Conservation (phyloP, 768 basidiomycete species). For the Hericium coralloides region DNA sequence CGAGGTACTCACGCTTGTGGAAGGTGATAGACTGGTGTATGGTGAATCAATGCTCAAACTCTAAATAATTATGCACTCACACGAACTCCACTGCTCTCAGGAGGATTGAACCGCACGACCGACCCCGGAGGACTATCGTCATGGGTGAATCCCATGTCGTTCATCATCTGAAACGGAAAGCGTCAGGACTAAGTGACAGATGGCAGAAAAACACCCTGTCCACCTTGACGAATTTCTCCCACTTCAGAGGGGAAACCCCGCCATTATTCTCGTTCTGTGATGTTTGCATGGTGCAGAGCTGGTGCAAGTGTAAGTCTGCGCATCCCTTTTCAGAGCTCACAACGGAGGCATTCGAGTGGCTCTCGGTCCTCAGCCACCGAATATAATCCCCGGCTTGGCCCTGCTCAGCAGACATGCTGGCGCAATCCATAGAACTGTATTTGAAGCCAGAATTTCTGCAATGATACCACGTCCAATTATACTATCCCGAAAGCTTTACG, state of each 20-base stretch:
- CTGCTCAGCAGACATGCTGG: no score
- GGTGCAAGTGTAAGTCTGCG: no score
- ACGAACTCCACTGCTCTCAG: conserved; percentile 7
- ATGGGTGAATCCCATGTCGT: conserved; percentile 21
- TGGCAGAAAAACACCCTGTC: conserved; percentile 11
- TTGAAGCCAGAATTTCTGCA: no score
- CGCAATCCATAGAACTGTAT: no score
- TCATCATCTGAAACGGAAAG: conserved; percentile 17
- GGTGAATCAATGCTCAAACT: background rate
- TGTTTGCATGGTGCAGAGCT: no score
- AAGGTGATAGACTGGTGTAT: conserved; percentile 18
- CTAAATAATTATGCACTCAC: background rate
- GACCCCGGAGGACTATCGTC: conserved; percentile 22
- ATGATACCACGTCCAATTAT: no score
- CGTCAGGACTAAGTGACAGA: background rate
- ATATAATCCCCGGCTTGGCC: no score
- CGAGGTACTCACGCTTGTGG: conserved; percentile 18
- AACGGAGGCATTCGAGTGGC: no score
- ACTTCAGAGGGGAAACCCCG: conserved; percentile 18
- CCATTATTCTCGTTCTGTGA: background rate
- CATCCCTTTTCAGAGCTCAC: no score
- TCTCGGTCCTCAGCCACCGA: no score
- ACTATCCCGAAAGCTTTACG: no score
- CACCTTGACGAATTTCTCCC: conserved; percentile 25
- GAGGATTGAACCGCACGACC: conserved; percentile 24